Base-by-base conservation (phyloP, 192 early-diverging fungal genomes). In the Endogone sp. region DNA sequence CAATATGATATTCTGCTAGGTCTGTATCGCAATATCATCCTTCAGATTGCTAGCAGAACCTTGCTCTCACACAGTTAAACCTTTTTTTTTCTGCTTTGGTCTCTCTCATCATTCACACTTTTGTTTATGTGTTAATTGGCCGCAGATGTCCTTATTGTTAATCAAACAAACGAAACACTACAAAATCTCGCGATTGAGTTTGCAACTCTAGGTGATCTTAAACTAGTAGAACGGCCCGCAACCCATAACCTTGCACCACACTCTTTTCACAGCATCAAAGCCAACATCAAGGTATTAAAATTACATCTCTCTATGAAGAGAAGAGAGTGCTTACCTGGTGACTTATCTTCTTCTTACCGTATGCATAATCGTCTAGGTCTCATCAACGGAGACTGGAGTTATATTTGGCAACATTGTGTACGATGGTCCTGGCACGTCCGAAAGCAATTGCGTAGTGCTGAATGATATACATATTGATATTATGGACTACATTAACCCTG, bases 351-450 rank as follows among this genome's bases (percentile, higher is more conserved):
- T n/a, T n/a, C n/a, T n/a, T n/a, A n/a, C n/a, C n/a, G n/a, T n/a
- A n/a, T 49, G 37, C 59, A 60, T 16, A 26, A 28, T 13, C 49
- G 56, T 44, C 3, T 59, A 83, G 80, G 92, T 97, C 20, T 98
- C 96, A 8, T 98, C 95, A 28, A 99, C 96, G 0, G 96, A 99
- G 76, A 97, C 95, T 8, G 96, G 97, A 44, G 91, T 97, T 10
- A 98, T 99, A 69, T 98, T 98, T 81, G 95, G 96, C 66, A 99
- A 95, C 81, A 95, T 99, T 79, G 95, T 97, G 23, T 99, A 98
- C 69, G 97, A 99, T 80, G 93, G 94, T n/a, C 90, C 94, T 23
- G 90, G 91, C 8, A 89, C 92, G n/a, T 82, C 84, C 23, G 97
- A 98, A 68, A 87, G 86, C 72, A 91, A 95, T 73, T 97, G 91